Conservation (phyloP, 257 asterid species). For the Scutellaria minor region DNA sequence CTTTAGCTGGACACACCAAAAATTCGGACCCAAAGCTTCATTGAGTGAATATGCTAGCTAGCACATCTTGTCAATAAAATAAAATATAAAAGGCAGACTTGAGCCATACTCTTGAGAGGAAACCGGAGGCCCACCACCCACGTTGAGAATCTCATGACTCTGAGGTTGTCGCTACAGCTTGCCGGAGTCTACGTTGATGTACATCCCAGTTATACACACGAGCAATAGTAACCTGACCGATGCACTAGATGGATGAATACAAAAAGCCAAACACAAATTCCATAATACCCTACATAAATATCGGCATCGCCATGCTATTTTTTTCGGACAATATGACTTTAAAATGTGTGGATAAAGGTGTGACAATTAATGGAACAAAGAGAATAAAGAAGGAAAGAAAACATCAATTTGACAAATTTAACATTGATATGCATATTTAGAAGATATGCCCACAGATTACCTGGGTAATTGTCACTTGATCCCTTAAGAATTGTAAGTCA, state of each 20-base stretch:
- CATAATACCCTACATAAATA: not conserved
- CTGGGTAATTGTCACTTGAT: constrained; percentile 92
- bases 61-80: not conserved
- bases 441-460: constrained; percentile 40
- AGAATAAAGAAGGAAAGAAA: too few relatives aligned
- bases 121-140: constrained; percentile 27
- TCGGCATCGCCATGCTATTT: not conserved
- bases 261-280: not conserved
- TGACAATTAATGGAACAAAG: too few relatives aligned
- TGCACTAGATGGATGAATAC: constrained; percentile 21
- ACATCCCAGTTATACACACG: constrained; percentile 96
- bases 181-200: constrained; percentile 76
- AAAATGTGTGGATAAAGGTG: too few relatives aligned
- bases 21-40: constrained; percentile 21
- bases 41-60: constrained; percentile 1
- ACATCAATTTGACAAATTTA: too few relatives aligned
- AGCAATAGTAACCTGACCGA: constrained; percentile 81
- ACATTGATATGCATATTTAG: not conserved
- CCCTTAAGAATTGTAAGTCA: constrained; percentile 86
- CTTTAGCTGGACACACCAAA: constrained; percentile 15
- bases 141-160: constrained; percentile 45
- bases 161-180: constrained; percentile 48
- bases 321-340: too few relatives aligned
- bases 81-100: constrained; percentile 13
- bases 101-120: constrained; percentile 29